These are phyloP conservation scores for Chalaropsis thielavioides DNA, from an alignment of 2,329 filamentous ascomycete species.

Conservation along the genomic window DNA sequence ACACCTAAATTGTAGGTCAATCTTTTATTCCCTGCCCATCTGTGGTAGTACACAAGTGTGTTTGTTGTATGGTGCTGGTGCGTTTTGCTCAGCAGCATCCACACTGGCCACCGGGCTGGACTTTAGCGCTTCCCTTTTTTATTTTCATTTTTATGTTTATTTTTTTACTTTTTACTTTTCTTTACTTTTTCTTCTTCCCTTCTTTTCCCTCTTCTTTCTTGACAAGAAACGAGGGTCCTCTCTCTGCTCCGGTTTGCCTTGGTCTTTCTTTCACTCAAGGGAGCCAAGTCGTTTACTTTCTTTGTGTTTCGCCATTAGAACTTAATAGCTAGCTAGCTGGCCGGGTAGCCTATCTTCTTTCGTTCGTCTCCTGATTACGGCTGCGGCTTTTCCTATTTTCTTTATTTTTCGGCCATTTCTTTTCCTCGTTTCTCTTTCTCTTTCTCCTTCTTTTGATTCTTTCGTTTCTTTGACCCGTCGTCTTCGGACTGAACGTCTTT, in stretches of 20 bases:
- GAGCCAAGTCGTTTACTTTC: not conserved
- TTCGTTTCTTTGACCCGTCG: not conserved
- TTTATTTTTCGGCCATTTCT: no score
- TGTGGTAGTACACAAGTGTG: not conserved
- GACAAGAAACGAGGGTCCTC: not conserved
- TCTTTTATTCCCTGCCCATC: not conserved
- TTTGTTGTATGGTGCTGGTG: no score
- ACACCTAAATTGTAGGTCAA: not conserved
- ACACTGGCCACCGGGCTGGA: not conserved
- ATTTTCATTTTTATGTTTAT: not conserved
- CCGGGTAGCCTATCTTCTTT: not conserved
- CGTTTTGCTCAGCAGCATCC: no score
- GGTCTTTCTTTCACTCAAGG: not conserved
- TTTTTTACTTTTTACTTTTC: not conserved
- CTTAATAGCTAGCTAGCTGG: not conserved
- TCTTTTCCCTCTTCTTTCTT: not conserved
- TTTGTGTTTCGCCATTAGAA: not conserved
- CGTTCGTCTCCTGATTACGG: no score
- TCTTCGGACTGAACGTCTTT: not conserved
- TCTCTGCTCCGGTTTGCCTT: not conserved
- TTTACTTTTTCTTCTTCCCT: not conserved
- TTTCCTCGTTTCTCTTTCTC: not conserved
- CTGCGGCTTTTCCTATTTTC: no score
- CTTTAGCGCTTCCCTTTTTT: not conserved
- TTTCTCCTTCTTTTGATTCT: not conserved